Base-by-base conservation (phyloP, 2,329 filamentous ascomycete species). In the Aureobasidium sp. region DNA sequence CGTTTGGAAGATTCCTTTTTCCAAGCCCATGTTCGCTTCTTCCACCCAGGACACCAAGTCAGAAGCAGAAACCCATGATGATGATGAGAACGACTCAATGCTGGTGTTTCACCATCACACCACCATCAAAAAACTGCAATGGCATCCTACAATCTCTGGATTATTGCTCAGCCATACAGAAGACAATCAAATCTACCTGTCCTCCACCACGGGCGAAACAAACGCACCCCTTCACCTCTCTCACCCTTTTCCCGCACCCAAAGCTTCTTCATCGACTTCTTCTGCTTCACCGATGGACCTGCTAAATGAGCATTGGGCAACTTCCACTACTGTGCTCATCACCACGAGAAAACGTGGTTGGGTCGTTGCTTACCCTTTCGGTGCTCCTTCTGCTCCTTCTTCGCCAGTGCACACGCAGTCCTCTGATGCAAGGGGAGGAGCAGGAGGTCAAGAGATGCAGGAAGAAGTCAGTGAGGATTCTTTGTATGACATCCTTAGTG, bases 401-500 rank as follows among this genome's bases (percentile, higher is more conserved):
- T 48, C 56, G 6, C 61, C 61, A 12, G 37, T 31, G n/a, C 19
- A 44, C 15, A 29, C 53, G 14, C 3, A 60, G 9, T 27, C 27
- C 12, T 39, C 48, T 12, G 27, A 47, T 44, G 47, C 11, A 7
- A 15, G 5, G 15, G 5, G 27, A 8, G 62, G 37, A n/a, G 14
- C 15, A 4, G n/a, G 35, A 39, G 54, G 29, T 22, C 12, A 42
- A 15, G 35, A 8, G 68, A 65, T 31, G 67, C 74, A 12, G 33
- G 73, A 76, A 6, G 72, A 71, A 5, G 49, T 27, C 6, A 76
- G 73, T 58, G 77, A 80, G 31, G 78, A 81, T 64, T 79, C 76
- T 45, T 65, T 81, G 27, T 77, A 76, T 54, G 77, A 80, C 27
- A 76, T 80, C 6, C 67, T 81, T 14, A 78, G 77, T 1, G 78